These are phyloP conservation scores for Camellia granthamiana DNA, from an alignment of 148 eudicot genomes.

Conservation along the genomic window DNA sequence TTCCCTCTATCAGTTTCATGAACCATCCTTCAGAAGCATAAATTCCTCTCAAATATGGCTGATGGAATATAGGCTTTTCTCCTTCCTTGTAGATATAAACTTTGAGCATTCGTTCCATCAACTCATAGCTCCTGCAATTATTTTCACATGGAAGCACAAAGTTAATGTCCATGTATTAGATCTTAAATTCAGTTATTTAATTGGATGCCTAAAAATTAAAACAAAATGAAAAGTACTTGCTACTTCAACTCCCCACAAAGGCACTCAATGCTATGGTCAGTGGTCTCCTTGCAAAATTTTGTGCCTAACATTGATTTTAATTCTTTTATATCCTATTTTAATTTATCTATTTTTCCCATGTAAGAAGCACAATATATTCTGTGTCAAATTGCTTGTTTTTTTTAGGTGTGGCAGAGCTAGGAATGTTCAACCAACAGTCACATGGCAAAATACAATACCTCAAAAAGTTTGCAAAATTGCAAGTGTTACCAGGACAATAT, in stretches of 20 bases:
- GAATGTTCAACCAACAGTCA: background rate
- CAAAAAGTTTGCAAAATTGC: background rate
- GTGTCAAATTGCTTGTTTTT: background rate
- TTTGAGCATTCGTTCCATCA: conserved; percentile 62
- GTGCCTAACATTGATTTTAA: background rate
- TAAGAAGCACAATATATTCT: background rate
- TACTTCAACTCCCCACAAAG: background rate
- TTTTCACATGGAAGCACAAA: background rate
- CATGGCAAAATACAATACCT: background rate
- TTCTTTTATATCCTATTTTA: background rate
- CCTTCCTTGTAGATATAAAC: conserved; percentile 78
- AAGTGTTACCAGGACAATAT: background rate
- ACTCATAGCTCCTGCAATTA: conserved; percentile 62
- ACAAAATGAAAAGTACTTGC: background rate
- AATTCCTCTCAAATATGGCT: conserved; percentile 61
- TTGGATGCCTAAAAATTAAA: too few species aligned
- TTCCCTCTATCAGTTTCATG: conserved; percentile 62
- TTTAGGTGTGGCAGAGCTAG: background rate
- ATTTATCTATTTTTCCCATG: too few species aligned
- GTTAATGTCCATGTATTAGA: background rate
- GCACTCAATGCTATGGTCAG: background rate
- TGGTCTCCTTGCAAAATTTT: background rate
- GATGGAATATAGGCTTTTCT: conserved; percentile 70
- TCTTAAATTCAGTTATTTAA: background rate
- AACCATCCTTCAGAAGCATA: conserved; percentile 93